phyloP scores from a whole-genome alignment of 2,329 filamentous ascomycete species.

The Chaetomiaceae sp. region DNA sequence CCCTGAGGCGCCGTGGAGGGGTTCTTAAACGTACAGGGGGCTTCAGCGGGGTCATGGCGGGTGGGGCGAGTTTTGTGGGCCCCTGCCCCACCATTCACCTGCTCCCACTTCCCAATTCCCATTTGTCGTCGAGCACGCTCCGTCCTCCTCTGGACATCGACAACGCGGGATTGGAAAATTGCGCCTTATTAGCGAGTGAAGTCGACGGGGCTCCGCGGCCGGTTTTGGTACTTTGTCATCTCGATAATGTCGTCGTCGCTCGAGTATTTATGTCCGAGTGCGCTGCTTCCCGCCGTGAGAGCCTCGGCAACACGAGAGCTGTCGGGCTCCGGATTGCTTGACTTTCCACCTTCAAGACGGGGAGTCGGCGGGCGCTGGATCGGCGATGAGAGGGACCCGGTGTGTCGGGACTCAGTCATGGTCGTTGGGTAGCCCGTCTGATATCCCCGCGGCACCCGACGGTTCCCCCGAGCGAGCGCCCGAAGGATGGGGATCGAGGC shows the following conservation, averaged over 20 bases:
- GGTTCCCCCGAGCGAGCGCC: slow-evolving; percentile 17
- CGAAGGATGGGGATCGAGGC: slow-evolving; percentile 26
- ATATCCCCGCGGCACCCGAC: slow-evolving; percentile 8
- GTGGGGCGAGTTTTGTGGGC: too few species aligned
- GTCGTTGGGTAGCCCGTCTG: slow-evolving; percentile 10
- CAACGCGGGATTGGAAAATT: too few species aligned
- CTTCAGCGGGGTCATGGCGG: too few species aligned
- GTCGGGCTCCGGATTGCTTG: too few species aligned
- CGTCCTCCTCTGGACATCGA: too few species aligned
- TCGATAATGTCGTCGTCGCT: slow-evolving; percentile 21
- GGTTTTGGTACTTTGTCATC: slow-evolving; percentile 15
- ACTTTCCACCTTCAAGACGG: too few species aligned
- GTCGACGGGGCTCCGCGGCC: slow-evolving; percentile 13
- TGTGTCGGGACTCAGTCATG: slow-evolving; percentile 12
- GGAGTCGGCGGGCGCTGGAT: background rate
- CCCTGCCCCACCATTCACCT: too few species aligned
- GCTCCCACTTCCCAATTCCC: too few species aligned
- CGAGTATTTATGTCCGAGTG: background rate
- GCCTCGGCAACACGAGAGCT: background rate
- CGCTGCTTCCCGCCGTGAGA: background rate
- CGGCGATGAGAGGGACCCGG: background rate
- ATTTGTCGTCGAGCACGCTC: too few species aligned
- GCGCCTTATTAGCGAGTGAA: slow-evolving; percentile 8
- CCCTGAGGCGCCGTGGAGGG: too few species aligned
- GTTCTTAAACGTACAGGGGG: too few species aligned